Evolutionary conservation across 2,329 filamentous ascomycete genomes (phyloP).

Genomic region (Hypoxylon sp.): DNA sequence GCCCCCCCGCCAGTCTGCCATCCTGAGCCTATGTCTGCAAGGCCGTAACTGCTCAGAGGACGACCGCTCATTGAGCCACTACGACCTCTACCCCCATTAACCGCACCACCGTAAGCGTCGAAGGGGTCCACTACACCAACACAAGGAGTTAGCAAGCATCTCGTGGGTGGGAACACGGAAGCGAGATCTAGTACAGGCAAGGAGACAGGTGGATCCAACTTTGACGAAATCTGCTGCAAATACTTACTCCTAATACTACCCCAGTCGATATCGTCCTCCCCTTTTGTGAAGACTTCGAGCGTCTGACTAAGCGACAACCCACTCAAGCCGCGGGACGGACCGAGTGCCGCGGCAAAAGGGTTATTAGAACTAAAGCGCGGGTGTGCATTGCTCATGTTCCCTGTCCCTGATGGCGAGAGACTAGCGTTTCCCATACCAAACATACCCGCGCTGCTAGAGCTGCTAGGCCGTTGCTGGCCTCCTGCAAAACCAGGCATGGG

Average conservation of each 20-base stretch:
- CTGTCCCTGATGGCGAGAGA: slow-evolving; percentile 46
- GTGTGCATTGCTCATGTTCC: slow-evolving; percentile 44
- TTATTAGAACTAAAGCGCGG: slow-evolving; percentile 71
- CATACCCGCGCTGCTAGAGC: slow-evolving; percentile 51
- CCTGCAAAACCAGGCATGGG: slow-evolving; percentile 63
- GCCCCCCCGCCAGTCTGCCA: slow-evolving; percentile 65
- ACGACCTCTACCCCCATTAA: slow-evolving; percentile 48
- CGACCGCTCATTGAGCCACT: slow-evolving; percentile 52
- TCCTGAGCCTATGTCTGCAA: slow-evolving; percentile 64
- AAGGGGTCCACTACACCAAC: slow-evolving; percentile 54
- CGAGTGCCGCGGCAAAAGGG: slow-evolving; percentile 61
- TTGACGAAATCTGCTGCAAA: not conserved
- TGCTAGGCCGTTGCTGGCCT: slow-evolving; percentile 53
- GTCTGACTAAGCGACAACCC: slow-evolving; percentile 60
- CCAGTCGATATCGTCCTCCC: slow-evolving; percentile 70
- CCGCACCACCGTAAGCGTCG: slow-evolving; percentile 38
- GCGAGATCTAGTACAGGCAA: not conserved
- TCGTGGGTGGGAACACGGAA: not conserved
- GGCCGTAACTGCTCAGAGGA: slow-evolving; percentile 68
- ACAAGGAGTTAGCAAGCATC: slow-evolving; percentile 13
- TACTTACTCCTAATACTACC: slow-evolving; percentile 62
- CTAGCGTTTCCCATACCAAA: slow-evolving; percentile 44
- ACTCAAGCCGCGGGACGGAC: slow-evolving; percentile 51
- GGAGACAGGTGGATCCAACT: too few relatives aligned
- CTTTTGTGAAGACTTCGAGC: slow-evolving; percentile 71